Conservation (phyloP, 2,329 filamentous ascomycete species). For the Pseudonectria foliicola region DNA sequence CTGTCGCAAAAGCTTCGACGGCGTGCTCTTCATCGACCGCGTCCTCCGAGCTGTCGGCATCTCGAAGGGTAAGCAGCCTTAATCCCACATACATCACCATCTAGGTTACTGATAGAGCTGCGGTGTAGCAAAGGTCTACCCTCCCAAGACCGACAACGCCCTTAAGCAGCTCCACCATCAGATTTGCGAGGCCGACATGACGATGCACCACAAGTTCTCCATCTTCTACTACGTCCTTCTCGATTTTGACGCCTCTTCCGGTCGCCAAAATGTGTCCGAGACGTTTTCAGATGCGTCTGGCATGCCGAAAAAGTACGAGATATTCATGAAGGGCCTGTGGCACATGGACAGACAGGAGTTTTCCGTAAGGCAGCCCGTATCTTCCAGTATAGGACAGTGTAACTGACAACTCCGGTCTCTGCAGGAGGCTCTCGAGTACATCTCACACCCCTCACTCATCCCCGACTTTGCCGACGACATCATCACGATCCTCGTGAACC, state of each 20-base stretch:
- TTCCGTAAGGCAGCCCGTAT: constrained; percentile 33
- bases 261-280: constrained; percentile 43
- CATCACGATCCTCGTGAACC: constrained; percentile 58
- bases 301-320: constrained; percentile 68
- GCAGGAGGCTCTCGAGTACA: constrained; percentile 62
- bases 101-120: background rate
- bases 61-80: constrained; percentile 48
- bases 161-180: constrained; percentile 64
- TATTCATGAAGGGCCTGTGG: constrained; percentile 79
- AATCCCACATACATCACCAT: rapidly evolving
- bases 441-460: constrained; percentile 72
- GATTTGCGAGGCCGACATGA: constrained; percentile 57
- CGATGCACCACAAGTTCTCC: constrained; percentile 72
- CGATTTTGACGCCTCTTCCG: constrained; percentile 55
- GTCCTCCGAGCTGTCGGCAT: constrained; percentile 65
- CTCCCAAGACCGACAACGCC: constrained; percentile 61
- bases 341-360: constrained; percentile 68
- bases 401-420: constrained; percentile 4
- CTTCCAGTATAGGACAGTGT: background rate
- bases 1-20: constrained; percentile 60
- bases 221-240: constrained; percentile 78
- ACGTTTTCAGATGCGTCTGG: constrained; percentile 55
- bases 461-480: constrained; percentile 82
- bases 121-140: constrained; percentile 58
- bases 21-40: constrained; percentile 71